Evolutionary conservation across 345 rosid genomes (phyloP).

Genomic region (Hypericum androsaemum): DNA sequence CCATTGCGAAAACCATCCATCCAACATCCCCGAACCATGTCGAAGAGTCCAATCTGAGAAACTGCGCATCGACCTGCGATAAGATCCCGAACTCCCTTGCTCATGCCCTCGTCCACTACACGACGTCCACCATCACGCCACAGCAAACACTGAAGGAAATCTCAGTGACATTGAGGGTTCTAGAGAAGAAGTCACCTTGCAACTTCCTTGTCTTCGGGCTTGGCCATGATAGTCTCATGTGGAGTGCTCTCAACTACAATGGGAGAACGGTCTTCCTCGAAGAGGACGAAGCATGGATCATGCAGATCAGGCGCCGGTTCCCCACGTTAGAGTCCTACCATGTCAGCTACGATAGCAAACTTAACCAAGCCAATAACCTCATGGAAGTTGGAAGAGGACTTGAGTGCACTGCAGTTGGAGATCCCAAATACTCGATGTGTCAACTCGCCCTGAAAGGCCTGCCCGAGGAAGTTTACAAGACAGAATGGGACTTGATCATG

Average conservation of each 20-base stretch:
- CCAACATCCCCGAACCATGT: not conserved
- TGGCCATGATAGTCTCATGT: conserved; percentile 89
- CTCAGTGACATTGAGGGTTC: conserved; percentile 39
- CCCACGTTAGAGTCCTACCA: conserved; percentile 69
- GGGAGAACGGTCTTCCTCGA: conserved; percentile 78
- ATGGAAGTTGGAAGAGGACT: conserved; percentile 62
- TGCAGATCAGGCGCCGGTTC: conserved; percentile 48
- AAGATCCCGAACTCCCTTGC: conserved; percentile 58
- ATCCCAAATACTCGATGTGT: conserved; percentile 58
- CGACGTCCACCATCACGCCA: conserved; percentile 76
- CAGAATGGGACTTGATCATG: conserved; percentile 75
- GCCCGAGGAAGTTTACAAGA: conserved; percentile 65
- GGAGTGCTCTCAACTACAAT: conserved; percentile 80
- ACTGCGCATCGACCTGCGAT: conserved; percentile 33
- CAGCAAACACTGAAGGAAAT: conserved; percentile 77
- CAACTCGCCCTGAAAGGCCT: conserved; percentile 74
- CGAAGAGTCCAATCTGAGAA: conserved; percentile 6
- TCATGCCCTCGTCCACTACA: conserved; percentile 64
- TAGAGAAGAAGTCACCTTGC: conserved; percentile 69
- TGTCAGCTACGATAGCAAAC: conserved; percentile 67
- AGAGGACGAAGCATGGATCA: conserved; percentile 83
- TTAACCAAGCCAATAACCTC: conserved; percentile 53
- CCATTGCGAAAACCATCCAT: not conserved
- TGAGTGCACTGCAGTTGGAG: conserved; percentile 57
- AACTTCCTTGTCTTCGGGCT: conserved; percentile 88